Base-by-base conservation (phyloP, 169 alveolate genomes). In the Theileria sp. region DNA sequence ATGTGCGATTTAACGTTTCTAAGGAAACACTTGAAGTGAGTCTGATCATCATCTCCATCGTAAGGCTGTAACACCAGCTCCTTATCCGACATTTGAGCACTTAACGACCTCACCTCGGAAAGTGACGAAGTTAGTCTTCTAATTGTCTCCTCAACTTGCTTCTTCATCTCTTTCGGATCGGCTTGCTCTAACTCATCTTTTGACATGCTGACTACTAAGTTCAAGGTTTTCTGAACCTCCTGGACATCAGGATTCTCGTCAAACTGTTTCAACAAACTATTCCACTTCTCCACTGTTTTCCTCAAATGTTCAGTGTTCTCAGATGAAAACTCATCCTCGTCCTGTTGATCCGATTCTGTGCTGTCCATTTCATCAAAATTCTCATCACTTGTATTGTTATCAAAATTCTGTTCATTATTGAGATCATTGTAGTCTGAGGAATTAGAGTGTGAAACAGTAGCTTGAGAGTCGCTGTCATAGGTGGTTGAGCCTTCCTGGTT, bases 401-500 rank as follows among this genome's bases (percentile, higher is more conserved):
- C 34, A 12, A n/a, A n/a, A n/a, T n/a, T n/a, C n/a, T n/a, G n/a
- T n/a, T n/a, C n/a, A 13, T 61, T 34, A 34, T 12, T n/a, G 69
- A 12, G 13, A 1, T 61, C 7, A 23, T 8, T 23, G 69, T 21
- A 3, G 17, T 32, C 38, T 32, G 38, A 26, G 44, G 72, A 64
- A 38, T 21, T 38, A 4, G 38, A 15, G 50, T 5, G 38, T 64
- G 72, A 21, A 10, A 10, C 26, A 25, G 23, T 62, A 62, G 38
- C 26, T 8, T 2, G 15, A 38, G 38, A n/a, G 9, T 26, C 72
- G 0, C 25, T 51, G 13, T 64, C 72, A 32, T 64, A 64, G 50
- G 25, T 21, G 15, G 72, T 64, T 28, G 72, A 64, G 19, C 72
- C 72, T 21, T 64, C 72, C 51, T 64, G 38, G 28, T 64, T 64